Evolutionary conservation across 139 green algal species (phyloP), one percentile per base, ranked within the genome.

Genomic region (Picochlorum costavermella): DNA sequence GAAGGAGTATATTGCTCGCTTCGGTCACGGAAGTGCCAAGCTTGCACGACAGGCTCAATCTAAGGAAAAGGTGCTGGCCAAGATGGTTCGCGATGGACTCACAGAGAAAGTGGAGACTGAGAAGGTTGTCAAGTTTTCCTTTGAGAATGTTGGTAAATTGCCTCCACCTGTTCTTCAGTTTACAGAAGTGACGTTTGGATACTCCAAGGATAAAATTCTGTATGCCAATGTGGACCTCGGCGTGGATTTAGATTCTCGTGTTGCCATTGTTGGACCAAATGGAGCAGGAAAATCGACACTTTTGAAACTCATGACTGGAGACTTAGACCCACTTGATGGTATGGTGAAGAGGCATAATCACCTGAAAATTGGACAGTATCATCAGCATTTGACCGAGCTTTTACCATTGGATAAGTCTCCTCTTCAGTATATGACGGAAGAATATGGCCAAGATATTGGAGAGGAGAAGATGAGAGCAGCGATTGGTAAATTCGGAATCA

Each of bases 261-360:
- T 98, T 9, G 93, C 93, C 6, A 73, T 98, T 20, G 70, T 79
- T 31, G 69, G 73, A 49, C 73, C 73, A 59, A 80, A 80, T 60
- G 83, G 82, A 17, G 72, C 68, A 12, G 91, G 93, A 70, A 98
- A 98, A 82, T 95, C 85, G 0, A 98, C 92, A 40, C 77, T 98
- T 44, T 78, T 98, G 20, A 98, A 98, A 81, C 83, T 98, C 30
- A 97, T 98, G 93, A 81, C 85, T 44, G 92, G 92, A 30, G 76
- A 88, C 1, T 69, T 98, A 33, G 85, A 91, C 36, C 82, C 90
- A 16, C 68, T 88, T 25, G 87, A 93, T 44, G 92, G 92, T 61
- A 92, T 87, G 70, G 90, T 98, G 14, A 92, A 91, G 64, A 74
- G 92, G 25, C 92, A 98, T 80, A 95, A 90, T 75, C 88, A 97